Evolutionary conservation across 257 asterid species (phyloP).

Genomic region (Henckelia pumila): DNA sequence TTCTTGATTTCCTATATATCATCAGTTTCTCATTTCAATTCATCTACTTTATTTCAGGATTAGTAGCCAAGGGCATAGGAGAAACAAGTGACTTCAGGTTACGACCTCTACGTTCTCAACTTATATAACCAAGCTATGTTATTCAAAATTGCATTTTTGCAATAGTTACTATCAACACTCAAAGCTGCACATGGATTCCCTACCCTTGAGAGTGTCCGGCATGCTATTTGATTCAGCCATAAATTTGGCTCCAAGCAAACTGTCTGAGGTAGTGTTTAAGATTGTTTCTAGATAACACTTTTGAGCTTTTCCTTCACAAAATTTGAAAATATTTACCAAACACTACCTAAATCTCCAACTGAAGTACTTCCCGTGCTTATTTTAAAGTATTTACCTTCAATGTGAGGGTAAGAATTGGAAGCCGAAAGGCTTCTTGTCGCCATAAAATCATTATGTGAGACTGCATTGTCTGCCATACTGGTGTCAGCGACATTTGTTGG

Average conservation of each 20-base stretch:
- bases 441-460: conserved; percentile 5
- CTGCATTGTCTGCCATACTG: conserved; percentile 15
- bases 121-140: neutral
- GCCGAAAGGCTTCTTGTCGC: conserved; percentile 26
- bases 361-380: conserved; percentile 27
- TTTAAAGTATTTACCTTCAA: conserved; percentile 26
- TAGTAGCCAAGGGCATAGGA: neutral
- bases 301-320: too few species aligned
- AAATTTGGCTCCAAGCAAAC: conserved; percentile 25
- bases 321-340: too few species aligned
- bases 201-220: conserved; percentile 26
- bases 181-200: neutral
- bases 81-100: neutral
- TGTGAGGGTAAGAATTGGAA: conserved; percentile 21
- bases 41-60: neutral
- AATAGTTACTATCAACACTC: neutral
- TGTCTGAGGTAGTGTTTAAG: too few species aligned
- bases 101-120: conserved; percentile 21
- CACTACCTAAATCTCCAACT: conserved; percentile 15
- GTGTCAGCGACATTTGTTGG: conserved; percentile 39
- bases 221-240: conserved; percentile 11
- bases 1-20: neutral
- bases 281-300: too few species aligned
- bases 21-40: neutral
- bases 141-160: conserved; percentile 7